These are phyloP conservation scores for Lipomyces lipofer DNA, from an alignment of 805 yeast species.

Conservation along the genomic window DNA sequence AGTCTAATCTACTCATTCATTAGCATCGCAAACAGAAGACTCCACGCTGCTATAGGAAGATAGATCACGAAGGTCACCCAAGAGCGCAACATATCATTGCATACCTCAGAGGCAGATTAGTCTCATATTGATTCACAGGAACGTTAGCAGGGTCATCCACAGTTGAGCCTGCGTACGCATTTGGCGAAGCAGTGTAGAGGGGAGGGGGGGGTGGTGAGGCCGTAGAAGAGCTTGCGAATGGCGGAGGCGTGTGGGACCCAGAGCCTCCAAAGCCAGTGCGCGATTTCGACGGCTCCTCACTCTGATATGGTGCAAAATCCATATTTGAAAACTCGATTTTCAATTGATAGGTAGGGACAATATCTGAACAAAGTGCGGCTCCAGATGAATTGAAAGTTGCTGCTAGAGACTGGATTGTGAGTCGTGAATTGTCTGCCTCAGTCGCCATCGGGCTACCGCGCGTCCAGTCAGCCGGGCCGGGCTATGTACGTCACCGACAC, in stretches of 20 bases:
- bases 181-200: slow-evolving; percentile 18
- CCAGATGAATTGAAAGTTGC: no score
- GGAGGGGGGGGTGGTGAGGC: slow-evolving; percentile 21
- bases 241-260: slow-evolving; percentile 14
- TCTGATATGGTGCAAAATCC: slow-evolving; percentile 33
- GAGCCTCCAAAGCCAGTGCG: slow-evolving; percentile 13
- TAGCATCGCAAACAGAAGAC: not conserved
- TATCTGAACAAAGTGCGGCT: no score
- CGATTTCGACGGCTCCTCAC: slow-evolving; percentile 29
- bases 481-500: no score
- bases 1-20: slow-evolving; percentile 25
- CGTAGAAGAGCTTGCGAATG: not conserved
- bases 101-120: slow-evolving; percentile 28
- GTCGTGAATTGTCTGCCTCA: no score
- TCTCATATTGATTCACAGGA: slow-evolving; percentile 31
- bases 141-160: slow-evolving; percentile 9
- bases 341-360: no score
- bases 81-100: not conserved
- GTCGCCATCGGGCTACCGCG: no score
- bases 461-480: no score
- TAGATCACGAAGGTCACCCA: not conserved
- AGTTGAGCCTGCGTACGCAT: slow-evolving; percentile 11
- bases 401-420: no score
- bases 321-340: no score
- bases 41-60: not conserved